These are phyloP conservation scores for Linnemannia elongata DNA, from an alignment of 192 early-diverging fungal genomes.

Conservation along the genomic window DNA sequence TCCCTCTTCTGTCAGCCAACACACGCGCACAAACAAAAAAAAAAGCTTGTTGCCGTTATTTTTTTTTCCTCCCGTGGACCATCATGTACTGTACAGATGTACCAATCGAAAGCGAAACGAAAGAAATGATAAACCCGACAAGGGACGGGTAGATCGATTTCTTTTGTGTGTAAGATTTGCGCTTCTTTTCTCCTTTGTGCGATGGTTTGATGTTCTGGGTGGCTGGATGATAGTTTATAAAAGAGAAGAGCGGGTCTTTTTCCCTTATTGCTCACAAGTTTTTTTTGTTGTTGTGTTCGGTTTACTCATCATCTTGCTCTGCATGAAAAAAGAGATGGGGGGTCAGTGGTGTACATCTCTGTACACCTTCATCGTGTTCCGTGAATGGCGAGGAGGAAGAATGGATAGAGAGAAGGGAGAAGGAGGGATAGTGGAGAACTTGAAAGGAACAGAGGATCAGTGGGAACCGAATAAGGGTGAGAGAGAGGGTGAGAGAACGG, in stretches of 20 bases:
- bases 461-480: background rate
- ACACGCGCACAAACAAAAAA: background rate
- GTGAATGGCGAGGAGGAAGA: background rate
- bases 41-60: background rate
- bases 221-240: too few species aligned
- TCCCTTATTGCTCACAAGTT: too few species aligned
- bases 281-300: too few species aligned
- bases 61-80: background rate
- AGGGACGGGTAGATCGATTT: constrained; percentile 1
- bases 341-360: too few species aligned
- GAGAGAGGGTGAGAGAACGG: background rate
- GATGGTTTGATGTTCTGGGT: background rate
- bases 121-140: background rate
- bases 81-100: background rate
- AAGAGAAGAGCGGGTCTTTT: too few species aligned
- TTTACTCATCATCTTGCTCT: too few species aligned
- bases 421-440: background rate
- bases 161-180: background rate
- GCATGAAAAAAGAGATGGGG: too few species aligned
- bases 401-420: background rate
- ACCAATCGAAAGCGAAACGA: background rate
- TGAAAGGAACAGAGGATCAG: background rate
- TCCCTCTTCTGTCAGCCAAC: background rate
- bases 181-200: background rate
- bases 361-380: too few species aligned